Evolutionary conservation across 1,284 basidiomycete genomes (phyloP).

Genomic region (Marasmius oreades): DNA sequence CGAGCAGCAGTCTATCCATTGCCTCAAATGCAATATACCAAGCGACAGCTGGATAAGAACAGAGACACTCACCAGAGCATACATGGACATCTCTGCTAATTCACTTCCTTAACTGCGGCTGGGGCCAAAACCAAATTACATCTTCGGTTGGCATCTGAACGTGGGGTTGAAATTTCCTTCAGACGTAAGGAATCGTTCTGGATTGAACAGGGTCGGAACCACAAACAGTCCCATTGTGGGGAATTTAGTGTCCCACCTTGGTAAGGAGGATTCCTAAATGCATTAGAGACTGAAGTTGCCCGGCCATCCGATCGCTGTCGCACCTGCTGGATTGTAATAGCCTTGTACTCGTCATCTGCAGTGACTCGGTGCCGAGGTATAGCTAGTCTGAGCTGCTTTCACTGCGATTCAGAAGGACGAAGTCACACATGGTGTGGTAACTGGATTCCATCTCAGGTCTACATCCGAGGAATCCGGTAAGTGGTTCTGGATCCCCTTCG

Average conservation of each 20-base stretch:
- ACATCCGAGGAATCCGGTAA: background rate
- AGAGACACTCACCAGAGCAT: background rate
- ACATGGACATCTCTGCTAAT: background rate
- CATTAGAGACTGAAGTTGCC: too few relatives aligned
- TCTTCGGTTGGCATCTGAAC: background rate
- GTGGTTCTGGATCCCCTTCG: conserved; percentile 2
- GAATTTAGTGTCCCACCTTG: conserved; percentile 5
- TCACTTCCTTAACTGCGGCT: background rate
- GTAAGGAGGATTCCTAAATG: background rate
- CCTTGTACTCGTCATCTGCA: conserved; percentile 17
- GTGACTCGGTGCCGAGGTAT: conserved; percentile 2
- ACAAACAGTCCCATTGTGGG: conserved; percentile 2
- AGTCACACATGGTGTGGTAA: conserved; percentile 3
- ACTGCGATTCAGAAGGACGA: background rate
- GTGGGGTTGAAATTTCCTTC: background rate
- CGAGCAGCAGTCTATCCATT: too few relatives aligned
- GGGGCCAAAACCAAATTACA: background rate
- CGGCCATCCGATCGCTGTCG: too few relatives aligned
- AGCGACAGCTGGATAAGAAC: too few relatives aligned
- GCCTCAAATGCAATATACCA: too few relatives aligned
- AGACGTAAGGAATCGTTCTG: conserved; percentile 3
- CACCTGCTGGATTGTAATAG: too few relatives aligned
- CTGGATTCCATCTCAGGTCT: conserved; percentile 3
- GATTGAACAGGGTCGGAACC: conserved; percentile 8
- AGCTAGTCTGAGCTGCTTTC: background rate